phyloP scores from a whole-genome alignment of 495 filamentous ascomycete genomes.

The Aspergillus hancockii region DNA sequence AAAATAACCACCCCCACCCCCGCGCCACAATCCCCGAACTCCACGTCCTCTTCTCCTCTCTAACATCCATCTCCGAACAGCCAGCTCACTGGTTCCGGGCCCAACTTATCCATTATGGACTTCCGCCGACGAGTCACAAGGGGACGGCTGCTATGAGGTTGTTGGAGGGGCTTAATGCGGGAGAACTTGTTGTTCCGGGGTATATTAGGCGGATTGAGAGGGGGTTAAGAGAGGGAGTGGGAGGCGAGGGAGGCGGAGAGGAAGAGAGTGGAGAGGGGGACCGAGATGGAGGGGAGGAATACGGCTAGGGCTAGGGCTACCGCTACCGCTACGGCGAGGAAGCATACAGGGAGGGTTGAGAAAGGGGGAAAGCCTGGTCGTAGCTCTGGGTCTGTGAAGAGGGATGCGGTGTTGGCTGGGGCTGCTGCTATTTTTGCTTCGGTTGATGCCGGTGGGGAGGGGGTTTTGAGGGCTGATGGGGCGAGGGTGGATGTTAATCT shows the following conservation, averaged over 20 bases:
- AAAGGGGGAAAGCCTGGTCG: no score
- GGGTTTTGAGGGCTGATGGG: no score
- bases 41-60: constrained; percentile 38
- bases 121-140: constrained; percentile 54
- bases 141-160: constrained; percentile 57
- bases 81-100: constrained; percentile 57
- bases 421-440: no score
- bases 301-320: no score
- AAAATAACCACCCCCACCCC: constrained; percentile 51
- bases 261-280: no score
- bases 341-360: no score
- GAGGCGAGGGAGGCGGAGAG: constrained; percentile 5
- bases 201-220: constrained; percentile 43
- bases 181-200: constrained; percentile 44
- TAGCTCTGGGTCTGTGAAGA: no score
- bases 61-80: constrained; percentile 32
- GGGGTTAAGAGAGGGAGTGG: constrained; percentile 54
- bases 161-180: constrained; percentile 48
- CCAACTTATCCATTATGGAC: constrained; percentile 59
- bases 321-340: no score
- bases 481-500: no score
- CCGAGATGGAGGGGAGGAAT: no score
- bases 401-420: no score
- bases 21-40: constrained; percentile 51
- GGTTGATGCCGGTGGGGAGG: no score